A percentile compares a stretch with the other conserved stretches of the same genome.
Evolutionary conservation across 1,284 basidiomycete genomes (phyloP).

Genomic region (Pterulicium gracile): DNA sequence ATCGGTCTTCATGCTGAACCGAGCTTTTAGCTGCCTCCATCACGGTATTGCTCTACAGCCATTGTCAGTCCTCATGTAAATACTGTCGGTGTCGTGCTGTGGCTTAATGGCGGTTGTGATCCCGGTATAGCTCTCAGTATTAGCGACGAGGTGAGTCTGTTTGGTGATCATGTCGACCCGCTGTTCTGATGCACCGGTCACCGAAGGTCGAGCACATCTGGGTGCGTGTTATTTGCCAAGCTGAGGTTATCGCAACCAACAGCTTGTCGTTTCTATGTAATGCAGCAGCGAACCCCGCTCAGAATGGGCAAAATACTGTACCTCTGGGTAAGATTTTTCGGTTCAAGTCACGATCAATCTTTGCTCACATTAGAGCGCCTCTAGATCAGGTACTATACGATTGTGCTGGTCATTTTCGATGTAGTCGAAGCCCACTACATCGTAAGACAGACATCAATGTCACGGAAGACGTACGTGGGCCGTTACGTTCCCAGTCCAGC

Average conservation of each 20-base stretch:
- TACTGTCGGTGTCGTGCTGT: no score
- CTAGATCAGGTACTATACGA: not conserved
- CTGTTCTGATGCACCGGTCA: not conserved
- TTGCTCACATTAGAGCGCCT: not conserved
- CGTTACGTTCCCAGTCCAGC: no score
- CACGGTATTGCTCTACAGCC: not conserved
- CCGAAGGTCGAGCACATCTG: not conserved
- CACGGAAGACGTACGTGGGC: no score
- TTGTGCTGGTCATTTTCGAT: not conserved
- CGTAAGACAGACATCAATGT: no score
- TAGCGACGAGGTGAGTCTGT: not conserved
- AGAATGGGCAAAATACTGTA: not conserved
- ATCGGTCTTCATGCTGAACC: no score
- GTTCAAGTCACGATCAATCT: not conserved
- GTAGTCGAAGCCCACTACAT: not conserved
- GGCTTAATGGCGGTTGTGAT: not conserved
- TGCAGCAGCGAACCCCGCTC: not conserved
- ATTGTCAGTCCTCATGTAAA: not conserved
- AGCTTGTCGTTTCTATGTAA: not conserved
- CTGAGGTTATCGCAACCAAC: not conserved
- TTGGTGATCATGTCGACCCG: not conserved
- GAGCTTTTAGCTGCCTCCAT: not conserved
- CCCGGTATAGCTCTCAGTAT: not conserved
- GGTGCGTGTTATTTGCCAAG: not conserved
- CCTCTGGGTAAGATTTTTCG: not conserved